Conservation (phyloP, 2,329 filamentous ascomycete genomes). For the Coniochaeta sp. region DNA sequence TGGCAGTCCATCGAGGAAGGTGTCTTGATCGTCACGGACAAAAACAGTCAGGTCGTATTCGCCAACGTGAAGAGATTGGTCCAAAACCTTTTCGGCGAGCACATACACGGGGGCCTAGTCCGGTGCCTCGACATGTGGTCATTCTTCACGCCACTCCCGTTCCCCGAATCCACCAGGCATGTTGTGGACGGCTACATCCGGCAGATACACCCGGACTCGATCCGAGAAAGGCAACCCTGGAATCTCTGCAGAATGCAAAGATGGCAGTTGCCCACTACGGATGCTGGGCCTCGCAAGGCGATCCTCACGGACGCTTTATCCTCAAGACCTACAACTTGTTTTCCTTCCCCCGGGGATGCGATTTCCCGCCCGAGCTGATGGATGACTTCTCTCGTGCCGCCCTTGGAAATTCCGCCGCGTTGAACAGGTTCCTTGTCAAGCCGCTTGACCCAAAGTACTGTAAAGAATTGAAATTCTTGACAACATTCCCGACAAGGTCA, state of each 20-base stretch:
- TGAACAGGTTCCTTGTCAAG: neutral
- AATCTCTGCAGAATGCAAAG: slow-evolving; percentile 9
- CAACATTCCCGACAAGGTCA: neutral
- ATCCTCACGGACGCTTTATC: slow-evolving; percentile 6
- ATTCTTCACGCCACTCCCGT: slow-evolving; percentile 9
- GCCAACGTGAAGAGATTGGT: slow-evolving; percentile 10
- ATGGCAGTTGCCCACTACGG: slow-evolving; percentile 14
- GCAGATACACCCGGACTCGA: slow-evolving; percentile 13
- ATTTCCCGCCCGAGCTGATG: neutral
- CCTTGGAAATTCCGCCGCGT: neutral
- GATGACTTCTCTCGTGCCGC: neutral
- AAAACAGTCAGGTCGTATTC: slow-evolving; percentile 10
- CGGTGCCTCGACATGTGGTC: slow-evolving; percentile 10
- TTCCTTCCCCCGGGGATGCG: neutral
- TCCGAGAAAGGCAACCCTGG: slow-evolving; percentile 9
- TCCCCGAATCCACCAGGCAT: slow-evolving; percentile 9
- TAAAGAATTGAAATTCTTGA: neutral
- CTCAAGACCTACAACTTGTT: neutral
- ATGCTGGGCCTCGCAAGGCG: slow-evolving; percentile 8
- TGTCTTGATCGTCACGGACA: slow-evolving; percentile 4
- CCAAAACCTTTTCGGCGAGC: slow-evolving; percentile 6
- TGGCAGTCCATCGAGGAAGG: neutral
- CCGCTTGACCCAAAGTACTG: neutral
- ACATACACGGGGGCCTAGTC: neutral
- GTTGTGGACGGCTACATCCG: slow-evolving; percentile 11